Conservation (phyloP, 164 flowering plant species). For the Annona squamosa region DNA sequence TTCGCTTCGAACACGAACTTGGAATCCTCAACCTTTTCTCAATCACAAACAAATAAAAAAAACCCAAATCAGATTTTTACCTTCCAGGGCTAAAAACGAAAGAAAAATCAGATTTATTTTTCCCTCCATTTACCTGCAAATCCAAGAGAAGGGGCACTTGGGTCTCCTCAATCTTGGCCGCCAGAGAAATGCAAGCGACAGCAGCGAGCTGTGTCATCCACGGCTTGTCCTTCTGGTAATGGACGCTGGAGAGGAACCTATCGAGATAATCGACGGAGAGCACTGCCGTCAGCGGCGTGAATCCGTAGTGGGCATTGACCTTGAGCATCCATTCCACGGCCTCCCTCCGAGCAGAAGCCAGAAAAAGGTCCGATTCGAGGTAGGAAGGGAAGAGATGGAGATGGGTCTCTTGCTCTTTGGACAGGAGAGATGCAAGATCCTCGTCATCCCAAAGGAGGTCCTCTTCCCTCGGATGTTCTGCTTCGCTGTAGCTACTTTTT, state of each 20-base stretch:
- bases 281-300: constrained; percentile 63
- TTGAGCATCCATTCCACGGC: constrained; percentile 73
- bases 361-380: constrained; percentile 23
- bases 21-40: constrained; percentile 51
- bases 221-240: constrained; percentile 52
- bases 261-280: constrained; percentile 72
- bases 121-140: constrained; percentile 47
- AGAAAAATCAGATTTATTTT: neutral
- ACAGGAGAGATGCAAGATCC: constrained; percentile 30
- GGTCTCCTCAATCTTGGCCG: constrained; percentile 87
- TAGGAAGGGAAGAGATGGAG: neutral
- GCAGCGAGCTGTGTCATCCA: constrained; percentile 84
- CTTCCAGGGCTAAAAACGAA: neutral
- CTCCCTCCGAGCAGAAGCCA: constrained; percentile 36
- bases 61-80: neutral
- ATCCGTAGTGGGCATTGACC: constrained; percentile 46
- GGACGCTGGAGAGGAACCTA: constrained; percentile 49
- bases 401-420: constrained; percentile 37
- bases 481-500: neutral
- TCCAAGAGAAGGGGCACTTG: constrained; percentile 74
- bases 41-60: neutral
- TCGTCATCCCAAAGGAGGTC: constrained; percentile 47
- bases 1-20: constrained; percentile 66
- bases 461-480: neutral
- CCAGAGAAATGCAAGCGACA: constrained; percentile 81